Evolutionary conservation across 2,329 filamentous ascomycete species (phyloP), one percentile per base, ranked within the genome.

Genomic region (Penicillium sp.): DNA sequence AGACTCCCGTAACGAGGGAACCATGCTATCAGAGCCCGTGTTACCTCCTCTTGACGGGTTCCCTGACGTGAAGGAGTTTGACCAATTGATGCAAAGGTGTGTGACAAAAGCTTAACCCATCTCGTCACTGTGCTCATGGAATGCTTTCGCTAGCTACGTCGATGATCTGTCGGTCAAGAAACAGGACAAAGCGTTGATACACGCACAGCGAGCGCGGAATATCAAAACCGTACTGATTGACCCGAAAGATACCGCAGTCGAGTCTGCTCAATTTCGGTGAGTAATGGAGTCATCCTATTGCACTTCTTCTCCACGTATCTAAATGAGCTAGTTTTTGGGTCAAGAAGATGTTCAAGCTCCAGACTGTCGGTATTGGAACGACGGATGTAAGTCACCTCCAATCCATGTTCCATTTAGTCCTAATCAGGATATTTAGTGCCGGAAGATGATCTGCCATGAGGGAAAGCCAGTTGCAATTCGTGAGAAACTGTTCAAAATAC

Each of bases 301-400:
- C 27, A 2, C 11, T 18, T 10, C 11, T 33, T 14, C 14, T 32
- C n/a, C 13, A 8, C 8, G 7, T 23, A 36, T 11, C 44, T 53
- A 23, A 43, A 8, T 5, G 7, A 26, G 3, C 30, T 29, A 74
- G 72, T 32, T 75, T 75, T 45, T 75, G 72, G 72, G 72, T 72
- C 16, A 75, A 75, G 50, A 75, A 75, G 51, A 75, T 75, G 72
- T 75, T 75, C 51, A 69, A 69, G 36, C 62, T 75, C 28, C 63
- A 70, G 39, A 55, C 63, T 23, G 56, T 63, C 29, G 70, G 69
- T 14, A 52, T 57, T 19, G 63, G 60, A 35, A 56, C 59, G 36
- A 55, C 61, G 27, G 60, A 68, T 51, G 69, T 72, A 51, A 42
- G 68, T 55, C 14, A 6, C 25, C 11, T n/a, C 10, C 25, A 27